Conservation (phyloP, 176 grass and related monocot species). For the Hordeum marinum region DNA sequence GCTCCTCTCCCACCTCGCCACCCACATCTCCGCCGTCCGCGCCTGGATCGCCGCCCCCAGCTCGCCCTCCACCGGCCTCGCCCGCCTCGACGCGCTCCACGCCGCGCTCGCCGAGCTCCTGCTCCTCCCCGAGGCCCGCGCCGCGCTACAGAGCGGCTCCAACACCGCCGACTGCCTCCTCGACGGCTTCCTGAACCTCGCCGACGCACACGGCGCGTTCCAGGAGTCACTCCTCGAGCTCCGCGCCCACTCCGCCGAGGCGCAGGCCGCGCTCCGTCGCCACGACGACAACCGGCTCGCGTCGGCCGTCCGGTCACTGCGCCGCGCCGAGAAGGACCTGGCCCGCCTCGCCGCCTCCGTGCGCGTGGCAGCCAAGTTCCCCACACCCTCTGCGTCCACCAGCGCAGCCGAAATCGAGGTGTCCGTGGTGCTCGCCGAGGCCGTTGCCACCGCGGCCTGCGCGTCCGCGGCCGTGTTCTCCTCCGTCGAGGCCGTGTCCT, state of each 20-base stretch:
- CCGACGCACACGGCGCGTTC: constrained; percentile 62
- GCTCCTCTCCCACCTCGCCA: constrained; percentile 33
- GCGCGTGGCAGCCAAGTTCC: background rate
- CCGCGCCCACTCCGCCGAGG: constrained; percentile 26
- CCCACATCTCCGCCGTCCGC: constrained; percentile 28
- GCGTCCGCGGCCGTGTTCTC: constrained; percentile 34
- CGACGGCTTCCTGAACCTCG: constrained; percentile 52
- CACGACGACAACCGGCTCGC: constrained; percentile 22
- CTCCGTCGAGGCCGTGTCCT: constrained; percentile 3
- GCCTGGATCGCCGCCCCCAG: background rate
- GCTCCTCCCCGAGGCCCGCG: constrained; percentile 28
- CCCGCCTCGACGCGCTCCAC: constrained; percentile 34
- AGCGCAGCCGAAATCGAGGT: constrained; percentile 29
- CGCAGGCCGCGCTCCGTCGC: constrained; percentile 45
- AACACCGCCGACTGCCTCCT: constrained; percentile 36
- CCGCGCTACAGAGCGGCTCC: background rate
- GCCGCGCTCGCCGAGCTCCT: constrained; percentile 45
- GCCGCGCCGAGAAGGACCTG: constrained; percentile 41
- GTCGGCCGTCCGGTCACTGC: constrained; percentile 27
- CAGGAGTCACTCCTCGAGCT: constrained; percentile 32
- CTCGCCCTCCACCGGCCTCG: constrained; percentile 7
- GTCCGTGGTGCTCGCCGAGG: constrained; percentile 27
- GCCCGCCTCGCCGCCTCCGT: constrained; percentile 25
- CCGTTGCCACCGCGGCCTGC: background rate
- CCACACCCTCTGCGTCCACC: background rate